These are phyloP conservation scores for Austroboletus festivus DNA, from an alignment of 768 basidiomycete genomes.

Conservation along the genomic window DNA sequence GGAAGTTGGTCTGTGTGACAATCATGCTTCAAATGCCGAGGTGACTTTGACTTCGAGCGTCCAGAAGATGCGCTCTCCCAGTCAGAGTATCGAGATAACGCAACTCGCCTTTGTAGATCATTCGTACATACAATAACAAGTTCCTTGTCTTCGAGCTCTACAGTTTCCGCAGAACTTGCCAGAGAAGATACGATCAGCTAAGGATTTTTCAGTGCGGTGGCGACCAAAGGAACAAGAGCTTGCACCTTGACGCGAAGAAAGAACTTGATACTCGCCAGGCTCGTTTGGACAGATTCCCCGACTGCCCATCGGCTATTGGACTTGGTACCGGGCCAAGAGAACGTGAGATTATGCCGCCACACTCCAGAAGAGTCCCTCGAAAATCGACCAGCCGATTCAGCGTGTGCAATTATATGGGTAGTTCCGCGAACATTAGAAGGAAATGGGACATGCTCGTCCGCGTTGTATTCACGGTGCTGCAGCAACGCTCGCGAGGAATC, in stretches of 20 bases:
- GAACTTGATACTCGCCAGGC: conserved; percentile 64
- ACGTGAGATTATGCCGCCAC: conserved; percentile 61
- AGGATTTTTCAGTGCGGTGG: conserved; percentile 13
- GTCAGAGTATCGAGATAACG: conserved; percentile 58
- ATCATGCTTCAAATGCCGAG: conserved; percentile 42
- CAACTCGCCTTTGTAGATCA: conserved; percentile 63
- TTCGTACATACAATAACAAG: conserved; percentile 66
- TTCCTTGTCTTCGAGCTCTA: conserved; percentile 70
- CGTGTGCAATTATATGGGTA: conserved; percentile 51
- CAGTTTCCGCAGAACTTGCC: conserved; percentile 52
- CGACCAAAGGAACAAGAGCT: conserved; percentile 7
- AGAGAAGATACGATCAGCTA: conserved; percentile 47
- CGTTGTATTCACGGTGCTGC: conserved; percentile 12
- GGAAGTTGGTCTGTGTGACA: conserved; percentile 29
- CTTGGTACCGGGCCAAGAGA: conserved; percentile 71
- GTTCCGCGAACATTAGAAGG: conserved; percentile 31
- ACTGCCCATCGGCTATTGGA: conserved; percentile 73
- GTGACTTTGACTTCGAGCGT: conserved; percentile 58
- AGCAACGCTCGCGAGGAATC: conserved; percentile 28
- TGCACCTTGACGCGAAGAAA: conserved; percentile 66
- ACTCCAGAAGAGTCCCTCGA: conserved; percentile 52
- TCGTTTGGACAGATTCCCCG: conserved; percentile 71
- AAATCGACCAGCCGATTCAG: conserved; percentile 60
- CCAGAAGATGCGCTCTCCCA: conserved; percentile 23
- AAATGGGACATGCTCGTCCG: conserved; percentile 11